A percentile compares a stretch with the other conserved stretches of the same genome.
phyloP scores from a whole-genome alignment of 2,329 filamentous ascomycete genomes.

The Aspergillus amoenus region DNA sequence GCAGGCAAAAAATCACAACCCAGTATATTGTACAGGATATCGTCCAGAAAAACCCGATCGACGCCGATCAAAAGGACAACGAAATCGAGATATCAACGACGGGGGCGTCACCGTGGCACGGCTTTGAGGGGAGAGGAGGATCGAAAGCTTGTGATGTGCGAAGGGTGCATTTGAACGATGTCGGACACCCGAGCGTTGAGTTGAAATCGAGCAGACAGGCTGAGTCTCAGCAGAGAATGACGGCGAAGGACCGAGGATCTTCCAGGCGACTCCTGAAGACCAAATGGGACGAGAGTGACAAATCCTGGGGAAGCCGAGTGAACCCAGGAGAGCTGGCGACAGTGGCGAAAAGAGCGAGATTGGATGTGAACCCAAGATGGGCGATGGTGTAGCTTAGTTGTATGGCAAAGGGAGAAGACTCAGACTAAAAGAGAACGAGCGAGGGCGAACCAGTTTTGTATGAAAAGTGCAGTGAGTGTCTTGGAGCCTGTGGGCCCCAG shows the following conservation, averaged over 20 bases:
- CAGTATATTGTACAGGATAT: constrained; percentile 49
- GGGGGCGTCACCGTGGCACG: constrained; percentile 46
- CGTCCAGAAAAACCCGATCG: constrained; percentile 34
- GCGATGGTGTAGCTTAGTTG: neutral
- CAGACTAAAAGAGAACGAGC: neutral
- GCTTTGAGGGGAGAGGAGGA: constrained; percentile 43
- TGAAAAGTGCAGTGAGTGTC: neutral
- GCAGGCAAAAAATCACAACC: constrained; percentile 25
- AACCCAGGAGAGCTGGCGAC: neutral
- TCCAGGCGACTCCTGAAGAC: constrained; percentile 11
- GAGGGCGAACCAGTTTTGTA: constrained; percentile 13
- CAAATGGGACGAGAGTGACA: neutral
- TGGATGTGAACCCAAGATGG: constrained; percentile 7
- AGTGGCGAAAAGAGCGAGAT: neutral
- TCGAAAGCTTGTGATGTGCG: constrained; percentile 37
- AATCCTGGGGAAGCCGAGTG: neutral
- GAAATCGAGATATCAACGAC: constrained; percentile 22
- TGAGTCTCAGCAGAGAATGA: constrained; percentile 13
- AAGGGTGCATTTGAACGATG: constrained; percentile 48
- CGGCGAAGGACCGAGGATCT: constrained; percentile 3
- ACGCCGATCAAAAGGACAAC: constrained; percentile 32
- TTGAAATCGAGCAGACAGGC: constrained; percentile 13
- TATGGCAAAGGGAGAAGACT: neutral
- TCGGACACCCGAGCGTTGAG: constrained; percentile 23
- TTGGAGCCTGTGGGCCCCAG: neutral